Percentiles rank a stretch among this genome's conserved stretches.
These are phyloP conservation scores for Trichoderma polysporum DNA, from an alignment of 2,329 filamentous ascomycete species.

Conservation along the genomic window DNA sequence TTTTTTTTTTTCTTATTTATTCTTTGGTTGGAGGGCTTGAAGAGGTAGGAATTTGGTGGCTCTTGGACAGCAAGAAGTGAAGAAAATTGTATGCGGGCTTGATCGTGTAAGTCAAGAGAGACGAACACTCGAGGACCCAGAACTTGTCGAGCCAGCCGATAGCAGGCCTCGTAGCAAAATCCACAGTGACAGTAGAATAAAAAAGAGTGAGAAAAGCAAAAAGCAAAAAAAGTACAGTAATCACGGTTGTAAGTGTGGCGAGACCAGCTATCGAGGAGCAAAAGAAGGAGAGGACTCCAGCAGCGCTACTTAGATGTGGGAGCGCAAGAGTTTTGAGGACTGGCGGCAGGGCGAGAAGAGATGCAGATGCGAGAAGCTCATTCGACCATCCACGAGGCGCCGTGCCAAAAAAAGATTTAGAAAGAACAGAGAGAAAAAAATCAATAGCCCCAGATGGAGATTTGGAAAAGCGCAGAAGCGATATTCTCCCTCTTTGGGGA, in stretches of 20 bases:
- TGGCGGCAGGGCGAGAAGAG: constrained; percentile 28
- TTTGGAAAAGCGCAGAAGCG: background rate
- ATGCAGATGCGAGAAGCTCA: constrained; percentile 28
- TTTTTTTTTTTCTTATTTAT: background rate
- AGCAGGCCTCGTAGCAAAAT: background rate
- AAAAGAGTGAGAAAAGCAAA: background rate
- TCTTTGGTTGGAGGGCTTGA: background rate
- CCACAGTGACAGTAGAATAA: background rate
- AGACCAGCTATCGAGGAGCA: constrained; percentile 58
- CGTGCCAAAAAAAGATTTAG: constrained; percentile 29
- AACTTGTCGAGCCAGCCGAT: constrained; percentile 22
- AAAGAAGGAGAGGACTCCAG: constrained; percentile 34
- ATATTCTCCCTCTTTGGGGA: background rate
- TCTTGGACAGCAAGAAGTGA: background rate
- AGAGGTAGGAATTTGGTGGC: no score
- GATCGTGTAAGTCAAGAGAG: constrained; percentile 14
- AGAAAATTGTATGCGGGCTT: background rate
- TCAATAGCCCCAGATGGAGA: background rate
- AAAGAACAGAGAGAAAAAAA: constrained; percentile 11
- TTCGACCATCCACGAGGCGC: constrained; percentile 39
- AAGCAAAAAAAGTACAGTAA: constrained; percentile 28
- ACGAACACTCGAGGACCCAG: background rate
- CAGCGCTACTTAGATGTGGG: constrained; percentile 40
- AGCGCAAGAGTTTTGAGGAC: constrained; percentile 52
- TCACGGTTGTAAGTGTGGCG: constrained; percentile 41